Percentiles rank a stretch among this genome's conserved stretches.
phyloP scores from a whole-genome alignment of 1,139 yeast genomes.

The Debaryomycetaceae sp. region DNA sequence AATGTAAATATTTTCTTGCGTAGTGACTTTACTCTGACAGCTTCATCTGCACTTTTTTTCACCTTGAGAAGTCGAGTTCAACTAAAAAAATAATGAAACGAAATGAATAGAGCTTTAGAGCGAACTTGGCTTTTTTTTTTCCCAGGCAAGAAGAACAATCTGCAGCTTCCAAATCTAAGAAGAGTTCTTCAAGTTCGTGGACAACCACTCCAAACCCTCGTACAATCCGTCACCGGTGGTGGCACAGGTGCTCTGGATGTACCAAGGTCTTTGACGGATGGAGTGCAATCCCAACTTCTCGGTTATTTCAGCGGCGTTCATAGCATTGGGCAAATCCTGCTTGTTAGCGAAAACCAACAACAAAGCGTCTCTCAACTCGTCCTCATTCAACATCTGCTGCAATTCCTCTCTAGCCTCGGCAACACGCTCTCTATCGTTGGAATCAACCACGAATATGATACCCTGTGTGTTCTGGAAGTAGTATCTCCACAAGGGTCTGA shows the following conservation, averaged over 20 bases:
- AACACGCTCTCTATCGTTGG: constrained; percentile 44
- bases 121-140: background rate
- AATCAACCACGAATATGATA: constrained; percentile 40
- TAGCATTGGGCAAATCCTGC: constrained; percentile 44
- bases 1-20: background rate
- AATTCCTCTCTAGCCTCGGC: constrained; percentile 45
- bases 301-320: constrained; percentile 45
- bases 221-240: constrained; percentile 43
- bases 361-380: constrained; percentile 41
- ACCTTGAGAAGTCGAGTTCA: background rate
- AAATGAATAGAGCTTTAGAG: constrained; percentile 1
- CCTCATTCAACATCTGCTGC: constrained; percentile 43
- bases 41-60: background rate
- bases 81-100: constrained; percentile 1
- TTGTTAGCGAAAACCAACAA: constrained; percentile 41
- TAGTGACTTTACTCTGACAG: background rate
- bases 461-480: constrained; percentile 44
- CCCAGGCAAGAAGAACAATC: background rate
- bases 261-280: constrained; percentile 44
- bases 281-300: constrained; percentile 43
- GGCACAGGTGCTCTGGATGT: constrained; percentile 43
- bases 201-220: constrained; percentile 44
- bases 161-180: constrained; percentile 2
- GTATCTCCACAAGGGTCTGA: constrained; percentile 44
- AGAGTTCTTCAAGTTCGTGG: constrained; percentile 32